phyloP scores from a whole-genome alignment of 257 asterid genomes.

The Cordia subcordata region DNA sequence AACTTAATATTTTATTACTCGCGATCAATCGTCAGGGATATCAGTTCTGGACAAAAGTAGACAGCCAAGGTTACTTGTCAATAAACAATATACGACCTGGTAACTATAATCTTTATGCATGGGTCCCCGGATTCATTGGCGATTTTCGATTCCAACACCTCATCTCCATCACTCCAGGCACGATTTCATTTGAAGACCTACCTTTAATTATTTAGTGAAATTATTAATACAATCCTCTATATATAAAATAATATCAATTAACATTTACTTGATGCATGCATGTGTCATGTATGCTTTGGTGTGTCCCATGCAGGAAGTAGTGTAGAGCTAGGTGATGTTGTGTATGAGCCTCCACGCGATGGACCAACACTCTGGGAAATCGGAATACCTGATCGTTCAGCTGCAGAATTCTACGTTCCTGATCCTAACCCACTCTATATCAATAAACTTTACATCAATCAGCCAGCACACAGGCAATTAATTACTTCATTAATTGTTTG shows the following conservation, averaged over 20 bases:
- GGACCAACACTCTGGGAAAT: slow-evolving; percentile 95
- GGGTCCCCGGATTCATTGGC: slow-evolving; percentile 81
- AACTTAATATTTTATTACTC: too few relatives aligned
- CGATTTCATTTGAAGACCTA: background rate
- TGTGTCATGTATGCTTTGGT: too few relatives aligned
- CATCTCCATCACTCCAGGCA: slow-evolving; percentile 58
- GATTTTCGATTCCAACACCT: slow-evolving; percentile 48
- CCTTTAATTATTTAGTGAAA: background rate
- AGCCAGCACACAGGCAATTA: slow-evolving; percentile 66
- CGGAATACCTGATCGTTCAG: slow-evolving; percentile 84
- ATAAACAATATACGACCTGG: slow-evolving; percentile 51
- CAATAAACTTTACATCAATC: slow-evolving; percentile 53
- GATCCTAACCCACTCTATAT: slow-evolving; percentile 69
- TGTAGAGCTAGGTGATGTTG: slow-evolving; percentile 48
- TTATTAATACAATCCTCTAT: background rate
- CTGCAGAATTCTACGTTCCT: slow-evolving; percentile 72
- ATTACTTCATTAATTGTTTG: slow-evolving; percentile 17
- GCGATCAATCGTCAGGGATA: slow-evolving; percentile 64
- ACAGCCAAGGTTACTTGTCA: slow-evolving; percentile 54
- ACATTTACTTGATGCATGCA: slow-evolving; percentile 6
- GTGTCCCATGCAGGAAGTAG: slow-evolving; percentile 42
- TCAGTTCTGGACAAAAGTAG: slow-evolving; percentile 75
- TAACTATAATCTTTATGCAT: slow-evolving; percentile 63
- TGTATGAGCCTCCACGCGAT: slow-evolving; percentile 57
- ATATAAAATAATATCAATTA: background rate